phyloP scores from a whole-genome alignment of 805 yeast genomes.

The Yarrowia deformans region DNA sequence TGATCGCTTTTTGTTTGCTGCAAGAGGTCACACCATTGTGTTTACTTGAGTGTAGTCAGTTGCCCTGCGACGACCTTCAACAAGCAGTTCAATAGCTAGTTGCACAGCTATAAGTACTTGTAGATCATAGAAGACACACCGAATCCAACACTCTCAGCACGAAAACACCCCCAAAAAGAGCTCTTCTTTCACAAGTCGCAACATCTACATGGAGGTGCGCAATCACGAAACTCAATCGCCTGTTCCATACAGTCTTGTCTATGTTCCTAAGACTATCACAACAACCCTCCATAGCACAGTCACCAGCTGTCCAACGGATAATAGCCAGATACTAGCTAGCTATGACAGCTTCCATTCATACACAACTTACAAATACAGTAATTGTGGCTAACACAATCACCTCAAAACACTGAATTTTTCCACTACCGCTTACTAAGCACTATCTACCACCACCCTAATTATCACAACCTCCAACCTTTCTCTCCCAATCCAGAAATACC shows the following conservation, averaged over 20 bases:
- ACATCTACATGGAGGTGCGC: conserved; percentile 19
- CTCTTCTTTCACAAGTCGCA: background rate
- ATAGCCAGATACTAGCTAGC: background rate
- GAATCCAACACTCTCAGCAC: background rate
- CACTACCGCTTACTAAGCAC: background rate
- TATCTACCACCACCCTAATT: background rate
- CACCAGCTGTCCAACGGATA: background rate
- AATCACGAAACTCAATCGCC: conserved; percentile 21
- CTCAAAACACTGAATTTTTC: background rate
- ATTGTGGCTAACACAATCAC: too few species aligned
- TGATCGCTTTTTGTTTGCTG: background rate
- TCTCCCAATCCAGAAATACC: background rate
- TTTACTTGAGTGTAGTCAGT: background rate
- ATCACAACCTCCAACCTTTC: background rate
- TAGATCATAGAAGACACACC: too few species aligned
- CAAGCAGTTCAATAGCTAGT: too few species aligned
- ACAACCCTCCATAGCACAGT: too few species aligned
- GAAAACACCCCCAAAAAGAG: too few species aligned
- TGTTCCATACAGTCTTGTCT: too few species aligned
- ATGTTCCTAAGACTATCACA: too few species aligned
- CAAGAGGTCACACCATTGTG: background rate
- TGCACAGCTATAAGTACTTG: background rate
- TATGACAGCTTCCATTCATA: background rate
- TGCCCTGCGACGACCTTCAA: background rate
- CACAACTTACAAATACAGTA: too few species aligned